Conservation (phyloP, 139 green algal species). For the Tetraselmis chui region DNA sequence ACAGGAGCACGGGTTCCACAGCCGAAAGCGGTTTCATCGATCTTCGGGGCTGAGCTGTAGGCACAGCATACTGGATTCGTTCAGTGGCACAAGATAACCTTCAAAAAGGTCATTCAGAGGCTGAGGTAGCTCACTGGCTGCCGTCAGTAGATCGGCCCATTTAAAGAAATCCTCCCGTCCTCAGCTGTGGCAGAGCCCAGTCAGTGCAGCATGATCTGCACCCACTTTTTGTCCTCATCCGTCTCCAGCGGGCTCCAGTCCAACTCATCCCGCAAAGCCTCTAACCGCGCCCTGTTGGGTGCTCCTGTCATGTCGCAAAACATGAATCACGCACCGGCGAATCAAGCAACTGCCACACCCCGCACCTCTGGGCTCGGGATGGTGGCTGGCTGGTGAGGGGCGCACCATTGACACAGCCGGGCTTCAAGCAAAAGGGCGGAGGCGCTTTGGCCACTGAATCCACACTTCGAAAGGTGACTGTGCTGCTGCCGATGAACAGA, state of each 20-base stretch:
- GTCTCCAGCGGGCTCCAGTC: conserved; percentile 41
- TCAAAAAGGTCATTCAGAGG: too few species aligned
- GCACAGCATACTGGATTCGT: too few species aligned
- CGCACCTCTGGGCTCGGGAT: conserved; percentile 11
- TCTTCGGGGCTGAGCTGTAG: too few species aligned
- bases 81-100: too few species aligned
- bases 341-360: conserved; percentile 19
- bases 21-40: too few species aligned
- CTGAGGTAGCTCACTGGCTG: too few species aligned
- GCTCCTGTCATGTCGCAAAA: too few species aligned
- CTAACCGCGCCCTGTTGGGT: conserved; percentile 17
- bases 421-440: conserved; percentile 25
- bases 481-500: neutral
- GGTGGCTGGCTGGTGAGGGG: neutral
- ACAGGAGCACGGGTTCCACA: too few species aligned
- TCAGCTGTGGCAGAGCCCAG: too few species aligned
- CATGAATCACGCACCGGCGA: too few species aligned
- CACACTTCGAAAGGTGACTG: neutral
- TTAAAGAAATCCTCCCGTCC: too few species aligned
- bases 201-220: conserved; percentile 45
- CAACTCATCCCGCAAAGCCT: conserved; percentile 29
- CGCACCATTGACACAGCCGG: conserved; percentile 22
- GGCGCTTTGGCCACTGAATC: neutral
- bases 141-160: too few species aligned
- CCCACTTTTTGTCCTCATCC: conserved; percentile 51